Conservation (phyloP, 768 basidiomycete species). For the Suillus subluteus region DNA sequence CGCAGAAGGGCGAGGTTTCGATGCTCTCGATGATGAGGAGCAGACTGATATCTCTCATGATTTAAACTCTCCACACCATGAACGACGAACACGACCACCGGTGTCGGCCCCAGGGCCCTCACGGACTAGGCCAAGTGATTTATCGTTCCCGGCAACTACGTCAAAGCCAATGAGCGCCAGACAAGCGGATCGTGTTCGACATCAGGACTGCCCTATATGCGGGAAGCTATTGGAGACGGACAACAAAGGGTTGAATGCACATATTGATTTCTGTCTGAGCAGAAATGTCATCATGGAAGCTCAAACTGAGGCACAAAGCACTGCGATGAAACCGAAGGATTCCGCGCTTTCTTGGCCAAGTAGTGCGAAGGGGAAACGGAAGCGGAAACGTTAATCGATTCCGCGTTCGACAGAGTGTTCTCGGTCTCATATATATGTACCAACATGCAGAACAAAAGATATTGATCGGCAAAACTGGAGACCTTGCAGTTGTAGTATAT, state of each 20-base stretch:
- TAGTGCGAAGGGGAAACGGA: constrained; percentile 21
- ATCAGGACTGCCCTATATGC: constrained; percentile 77
- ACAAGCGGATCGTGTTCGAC: constrained; percentile 7
- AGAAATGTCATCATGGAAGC: constrained; percentile 76
- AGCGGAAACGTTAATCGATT: constrained; percentile 12
- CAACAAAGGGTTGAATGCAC: constrained; percentile 82
- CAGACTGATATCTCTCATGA: constrained; percentile 15
- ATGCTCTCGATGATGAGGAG: constrained; percentile 11
- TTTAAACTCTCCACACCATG: constrained; percentile 22
- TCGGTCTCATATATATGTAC: background rate
- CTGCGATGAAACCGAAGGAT: constrained; percentile 17
- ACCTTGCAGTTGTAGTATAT: background rate
- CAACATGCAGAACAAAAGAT: background rate
- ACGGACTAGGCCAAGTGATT: constrained; percentile 16
- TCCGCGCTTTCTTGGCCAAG: background rate
- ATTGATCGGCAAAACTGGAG: background rate
- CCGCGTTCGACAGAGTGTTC: background rate
- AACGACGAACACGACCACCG: constrained; percentile 23
- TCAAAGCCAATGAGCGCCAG: constrained; percentile 7
- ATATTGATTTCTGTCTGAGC: constrained; percentile 89
- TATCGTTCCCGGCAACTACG: constrained; percentile 8
- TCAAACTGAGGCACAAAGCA: constrained; percentile 41
- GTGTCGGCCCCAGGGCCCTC: constrained; percentile 27
- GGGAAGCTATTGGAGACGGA: constrained; percentile 60
- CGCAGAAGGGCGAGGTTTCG: constrained; percentile 8